These are phyloP conservation scores for Candida odintsovae DNA, from an alignment of 805 yeast species.

Conservation along the genomic window DNA sequence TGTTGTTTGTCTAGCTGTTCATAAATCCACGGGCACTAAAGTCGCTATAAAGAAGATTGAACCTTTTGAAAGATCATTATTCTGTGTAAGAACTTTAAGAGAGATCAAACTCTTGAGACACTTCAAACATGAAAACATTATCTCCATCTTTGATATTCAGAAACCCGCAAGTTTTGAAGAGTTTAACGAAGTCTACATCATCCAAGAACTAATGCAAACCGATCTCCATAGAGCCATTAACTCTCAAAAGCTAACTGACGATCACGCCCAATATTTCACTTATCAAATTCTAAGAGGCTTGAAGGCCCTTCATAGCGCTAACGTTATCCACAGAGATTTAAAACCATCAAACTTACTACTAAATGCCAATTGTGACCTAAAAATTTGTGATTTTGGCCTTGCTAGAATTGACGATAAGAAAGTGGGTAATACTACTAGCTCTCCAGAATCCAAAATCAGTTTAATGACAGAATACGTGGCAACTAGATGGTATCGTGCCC, in stretches of 20 bases:
- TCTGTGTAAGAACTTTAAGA: conserved; percentile 82
- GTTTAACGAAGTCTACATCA: conserved; percentile 83
- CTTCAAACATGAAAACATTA: conserved; percentile 91
- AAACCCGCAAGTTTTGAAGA: conserved; percentile 69
- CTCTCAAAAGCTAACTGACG: conserved; percentile 80
- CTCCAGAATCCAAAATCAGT: conserved; percentile 58
- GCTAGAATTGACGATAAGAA: conserved; percentile 44
- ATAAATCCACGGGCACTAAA: conserved; percentile 75
- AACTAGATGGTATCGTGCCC: conserved; percentile 96
- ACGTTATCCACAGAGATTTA: conserved; percentile 87
- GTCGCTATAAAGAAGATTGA: conserved; percentile 96
- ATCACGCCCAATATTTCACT: conserved; percentile 88
- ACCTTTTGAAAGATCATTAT: conserved; percentile 86
- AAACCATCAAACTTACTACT: conserved; percentile 84
- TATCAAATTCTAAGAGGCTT: conserved; percentile 89
- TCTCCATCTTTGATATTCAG: conserved; percentile 84
- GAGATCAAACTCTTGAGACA: conserved; percentile 85
- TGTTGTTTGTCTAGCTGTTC: conserved; percentile 83
- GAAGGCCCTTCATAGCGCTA: conserved; percentile 89
- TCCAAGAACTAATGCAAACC: conserved; percentile 85
- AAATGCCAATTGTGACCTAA: conserved; percentile 90
- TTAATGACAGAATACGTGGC: conserved; percentile 97
- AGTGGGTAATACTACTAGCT: conserved; percentile 34
- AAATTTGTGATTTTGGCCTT: conserved; percentile 90
- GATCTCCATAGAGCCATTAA: conserved; percentile 78